Base-by-base conservation (phyloP, 495 filamentous ascomycete species). In the Stereocaulon alpinum region DNA sequence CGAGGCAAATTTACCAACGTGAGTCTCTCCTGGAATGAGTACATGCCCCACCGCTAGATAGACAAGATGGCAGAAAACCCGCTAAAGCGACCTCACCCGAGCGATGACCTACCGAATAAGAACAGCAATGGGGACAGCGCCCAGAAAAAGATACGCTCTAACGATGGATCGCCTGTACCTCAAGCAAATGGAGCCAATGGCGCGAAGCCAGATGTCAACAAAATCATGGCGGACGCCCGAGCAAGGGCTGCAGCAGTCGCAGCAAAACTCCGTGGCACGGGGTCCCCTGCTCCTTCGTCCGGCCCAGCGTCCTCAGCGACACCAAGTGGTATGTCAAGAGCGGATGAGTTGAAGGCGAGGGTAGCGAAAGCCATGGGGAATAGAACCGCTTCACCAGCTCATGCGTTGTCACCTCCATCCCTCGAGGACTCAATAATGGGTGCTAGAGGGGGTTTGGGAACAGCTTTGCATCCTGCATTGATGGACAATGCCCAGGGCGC, bases 391-490 rank as follows among this genome's bases (percentile, higher is more conserved):
- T 24, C 24, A 24, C 34, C 34, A 12, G 7, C 34, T 37, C 34
- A 9, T 9, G 34, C 34, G 9, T 37, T 37, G 7, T 37, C 34
- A 37, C 34, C 73, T 56, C 73, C 37, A 71, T 72, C 5, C 62
- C 70, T 74, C 55, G 80, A 80, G 37, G 79, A 82, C 60, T 68
- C 73, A 32, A 57, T 71, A 10, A 73, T 75, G 14, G 74, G 75
- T 56, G 84, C 79, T 56, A 76, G 81, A 63, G 88, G 92, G 61
- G 92, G 92, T 30, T 73, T 97, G 34, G 91, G 91, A 66, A 87
- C 93, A 22, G 90, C 89, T 53, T 80, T 97, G 55, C 92, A 97
- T 67, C 92, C 92, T 20, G 88, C 88, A 30, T 68, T 88, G 30
- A 79, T 97, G 55, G 85, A 86, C 48, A 91, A 95, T 67, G 75